phyloP scores from a whole-genome alignment of 331 rosid genomes.

The Quercus lobata region DNA sequence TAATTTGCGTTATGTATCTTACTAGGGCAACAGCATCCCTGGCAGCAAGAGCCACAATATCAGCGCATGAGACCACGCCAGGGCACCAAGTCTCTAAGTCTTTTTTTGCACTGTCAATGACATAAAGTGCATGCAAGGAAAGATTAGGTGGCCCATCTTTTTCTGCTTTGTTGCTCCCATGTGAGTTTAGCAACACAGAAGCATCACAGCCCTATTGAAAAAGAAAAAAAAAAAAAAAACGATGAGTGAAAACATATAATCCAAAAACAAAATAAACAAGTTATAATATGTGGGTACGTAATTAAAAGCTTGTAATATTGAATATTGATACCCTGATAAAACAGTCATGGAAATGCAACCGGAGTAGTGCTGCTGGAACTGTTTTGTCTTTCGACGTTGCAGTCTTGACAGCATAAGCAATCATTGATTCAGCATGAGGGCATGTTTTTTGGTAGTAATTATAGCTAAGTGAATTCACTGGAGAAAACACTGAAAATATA shows the following conservation, averaged over 20 bases:
- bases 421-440: conserved; percentile 41
- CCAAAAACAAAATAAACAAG: not conserved
- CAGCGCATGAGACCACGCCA: conserved; percentile 58
- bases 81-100: conserved; percentile 47
- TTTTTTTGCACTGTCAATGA: conserved; percentile 52
- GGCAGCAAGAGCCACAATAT: conserved; percentile 51
- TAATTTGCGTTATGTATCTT: not conserved
- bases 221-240: not conserved
- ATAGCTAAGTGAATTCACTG: conserved; percentile 51
- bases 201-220: conserved; percentile 52
- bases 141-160: conserved; percentile 51
- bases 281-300: not conserved
- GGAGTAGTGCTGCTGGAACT: conserved; percentile 48
- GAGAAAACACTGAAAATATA: conserved; percentile 35
- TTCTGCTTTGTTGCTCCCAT: conserved; percentile 44
- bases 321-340: conserved; percentile 40
- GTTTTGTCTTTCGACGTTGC: conserved; percentile 37
- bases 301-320: not conserved
- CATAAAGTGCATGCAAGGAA: conserved; percentile 49
- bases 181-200: conserved; percentile 43
- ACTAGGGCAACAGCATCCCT: conserved; percentile 51
- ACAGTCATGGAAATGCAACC: conserved; percentile 62
- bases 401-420: conserved; percentile 35
- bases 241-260: not conserved
- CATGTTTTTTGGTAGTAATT: conserved; percentile 72